Percentiles rank a stretch among this genome's conserved stretches.
These are phyloP conservation scores for Peterozyma xylosa DNA, from an alignment of 805 yeast genomes.

Conservation along the genomic window DNA sequence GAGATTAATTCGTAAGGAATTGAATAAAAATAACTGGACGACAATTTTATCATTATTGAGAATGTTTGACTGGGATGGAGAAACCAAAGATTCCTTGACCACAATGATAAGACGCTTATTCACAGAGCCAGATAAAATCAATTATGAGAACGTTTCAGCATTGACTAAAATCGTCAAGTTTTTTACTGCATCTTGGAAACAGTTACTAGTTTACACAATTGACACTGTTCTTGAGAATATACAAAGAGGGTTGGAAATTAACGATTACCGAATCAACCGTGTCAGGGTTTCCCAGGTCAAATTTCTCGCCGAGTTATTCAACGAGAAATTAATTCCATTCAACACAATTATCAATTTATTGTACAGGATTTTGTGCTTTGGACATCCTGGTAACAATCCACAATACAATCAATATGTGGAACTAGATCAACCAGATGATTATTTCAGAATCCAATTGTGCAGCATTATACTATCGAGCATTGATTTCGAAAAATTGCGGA, in stretches of 20 bases:
- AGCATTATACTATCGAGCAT: slow-evolving; percentile 31
- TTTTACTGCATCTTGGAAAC: slow-evolving; percentile 25
- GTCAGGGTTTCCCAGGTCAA: slow-evolving; percentile 52
- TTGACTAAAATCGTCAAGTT: slow-evolving; percentile 41
- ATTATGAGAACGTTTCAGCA: slow-evolving; percentile 43
- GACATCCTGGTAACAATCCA: slow-evolving; percentile 58
- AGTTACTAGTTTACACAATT: slow-evolving; percentile 37
- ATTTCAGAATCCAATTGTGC: slow-evolving; percentile 60
- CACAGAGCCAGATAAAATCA: slow-evolving; percentile 52
- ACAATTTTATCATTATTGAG: slow-evolving; percentile 29
- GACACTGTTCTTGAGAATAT: slow-evolving; percentile 64
- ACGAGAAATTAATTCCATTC: slow-evolving; percentile 36
- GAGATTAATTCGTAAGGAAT: slow-evolving; percentile 42
- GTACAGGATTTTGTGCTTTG: slow-evolving; percentile 53
- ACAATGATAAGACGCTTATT: slow-evolving; percentile 31
- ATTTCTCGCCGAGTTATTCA: slow-evolving; percentile 52
- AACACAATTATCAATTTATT: slow-evolving; percentile 42
- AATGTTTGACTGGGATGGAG: slow-evolving; percentile 33
- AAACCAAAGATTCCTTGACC: slow-evolving; percentile 24
- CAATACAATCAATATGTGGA: slow-evolving; percentile 28
- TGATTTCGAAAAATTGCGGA: slow-evolving; percentile 6
- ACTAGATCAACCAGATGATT: slow-evolving; percentile 60
- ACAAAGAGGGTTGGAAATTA: slow-evolving; percentile 55
- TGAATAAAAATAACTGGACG: slow-evolving; percentile 28
- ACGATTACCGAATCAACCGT: slow-evolving; percentile 53